Percentiles rank a stretch among this genome's conserved stretches.
Evolutionary conservation across 1,284 basidiomycete species (phyloP).

Genomic region (Spongiforma sp.): DNA sequence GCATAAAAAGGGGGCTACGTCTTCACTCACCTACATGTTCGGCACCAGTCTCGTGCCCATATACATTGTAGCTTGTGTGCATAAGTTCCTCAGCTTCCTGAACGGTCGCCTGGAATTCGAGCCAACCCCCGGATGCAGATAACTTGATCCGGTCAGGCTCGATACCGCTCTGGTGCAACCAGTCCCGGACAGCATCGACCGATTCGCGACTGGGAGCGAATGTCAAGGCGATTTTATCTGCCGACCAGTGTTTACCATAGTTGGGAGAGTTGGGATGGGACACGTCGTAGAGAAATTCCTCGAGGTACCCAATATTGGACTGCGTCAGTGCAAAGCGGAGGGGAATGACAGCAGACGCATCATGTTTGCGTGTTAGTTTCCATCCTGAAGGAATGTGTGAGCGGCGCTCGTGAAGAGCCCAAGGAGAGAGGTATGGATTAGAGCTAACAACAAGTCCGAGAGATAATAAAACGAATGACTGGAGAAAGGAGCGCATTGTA

Average conservation of each 20-base stretch:
- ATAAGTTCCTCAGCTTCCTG: slow-evolving; percentile 44
- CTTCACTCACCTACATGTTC: slow-evolving; percentile 44
- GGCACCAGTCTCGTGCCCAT: slow-evolving; percentile 42
- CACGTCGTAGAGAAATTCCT: slow-evolving; percentile 45
- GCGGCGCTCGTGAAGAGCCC: slow-evolving; percentile 40
- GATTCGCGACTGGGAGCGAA: slow-evolving; percentile 27
- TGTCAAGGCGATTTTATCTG: slow-evolving; percentile 22
- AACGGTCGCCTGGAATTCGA: slow-evolving; percentile 44
- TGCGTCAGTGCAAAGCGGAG: slow-evolving; percentile 48
- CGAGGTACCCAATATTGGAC: slow-evolving; percentile 44
- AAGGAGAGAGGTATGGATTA: slow-evolving; percentile 17
- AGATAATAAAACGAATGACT: slow-evolving; percentile 19
- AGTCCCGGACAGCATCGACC: slow-evolving; percentile 40
- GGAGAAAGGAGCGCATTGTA: slow-evolving; percentile 6
- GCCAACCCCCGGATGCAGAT: slow-evolving; percentile 45
- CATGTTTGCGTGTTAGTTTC: slow-evolving; percentile 34
- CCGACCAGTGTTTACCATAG: slow-evolving; percentile 51
- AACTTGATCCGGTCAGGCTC: slow-evolving; percentile 35
- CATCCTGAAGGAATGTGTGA: slow-evolving; percentile 38
- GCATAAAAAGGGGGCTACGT: slow-evolving; percentile 12
- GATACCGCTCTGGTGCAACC: slow-evolving; percentile 46
- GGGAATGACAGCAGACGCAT: slow-evolving; percentile 32
- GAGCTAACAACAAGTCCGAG: slow-evolving; percentile 21
- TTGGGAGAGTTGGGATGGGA: slow-evolving; percentile 47
- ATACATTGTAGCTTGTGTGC: slow-evolving; percentile 36